Base-by-base conservation (phyloP, 495 filamentous ascomycete genomes). In the Hypoxylon perforatum region DNA sequence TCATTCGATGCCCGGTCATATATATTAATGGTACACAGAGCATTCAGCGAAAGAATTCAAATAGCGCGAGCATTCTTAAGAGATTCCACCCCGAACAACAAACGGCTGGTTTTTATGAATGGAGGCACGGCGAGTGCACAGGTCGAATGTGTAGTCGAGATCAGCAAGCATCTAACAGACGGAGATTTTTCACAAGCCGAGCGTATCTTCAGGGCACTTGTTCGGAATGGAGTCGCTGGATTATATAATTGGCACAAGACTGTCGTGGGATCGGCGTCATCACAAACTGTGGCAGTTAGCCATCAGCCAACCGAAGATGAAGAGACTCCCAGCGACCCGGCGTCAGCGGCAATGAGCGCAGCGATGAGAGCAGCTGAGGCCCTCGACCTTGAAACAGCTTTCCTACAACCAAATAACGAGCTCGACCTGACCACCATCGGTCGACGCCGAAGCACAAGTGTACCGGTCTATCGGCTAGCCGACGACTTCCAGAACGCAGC, bases 281-380 rank as follows among this genome's bases (percentile, higher is more conserved):
- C 36, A 28, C 59, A 57, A 36, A 36, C 21, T 39, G 23, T 45
- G 9, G 30, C 46, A n/a, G 44, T 25, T 19, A 41, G n/a, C n/a
- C 18, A 14, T 15, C 61, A 54, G 23, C 21, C n/a, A 11, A 48
- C 35, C 9, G 45, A 44, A 44, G 45, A 63, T 45, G 38, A 57
- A 30, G 49, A 58, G 22, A 17, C 56, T 30, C 38, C 48, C 17
- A 72, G 75, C 11, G 78, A 83, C 51, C 82, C 78, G 17, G 75
- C 76, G 22, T 71, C 73, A 1, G 69, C 69, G 36, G 81, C 82
- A 28, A 84, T 85, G 82, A 77, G 78, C 1, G 69, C 69, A 33
- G 81, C 82, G 28, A 84, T 85, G 82, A 77, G 78, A 60, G 81
- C 78, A 7, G 82, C 82, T 3, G 82, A 84, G 36, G 77, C 74